Evolutionary conservation across 768 basidiomycete genomes (phyloP).

Genomic region (Termitomyces sp.): DNA sequence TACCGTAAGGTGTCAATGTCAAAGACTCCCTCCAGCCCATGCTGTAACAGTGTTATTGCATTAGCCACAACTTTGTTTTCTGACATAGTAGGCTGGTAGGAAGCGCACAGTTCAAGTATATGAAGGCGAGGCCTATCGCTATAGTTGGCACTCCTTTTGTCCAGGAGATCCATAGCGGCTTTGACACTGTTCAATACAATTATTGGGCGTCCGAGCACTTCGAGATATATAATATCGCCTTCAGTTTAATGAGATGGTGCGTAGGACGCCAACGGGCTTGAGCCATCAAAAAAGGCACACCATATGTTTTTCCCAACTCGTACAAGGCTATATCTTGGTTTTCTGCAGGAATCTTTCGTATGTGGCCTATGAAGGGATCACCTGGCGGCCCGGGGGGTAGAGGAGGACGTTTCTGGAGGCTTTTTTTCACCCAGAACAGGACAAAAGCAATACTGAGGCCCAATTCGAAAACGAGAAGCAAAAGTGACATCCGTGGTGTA

Average conservation of each 20-base stretch:
- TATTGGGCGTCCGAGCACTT: slow-evolving; percentile 20
- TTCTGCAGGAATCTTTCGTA: not conserved
- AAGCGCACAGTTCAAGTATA: slow-evolving; percentile 15
- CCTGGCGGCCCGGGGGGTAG: not conserved
- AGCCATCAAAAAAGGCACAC: not conserved
- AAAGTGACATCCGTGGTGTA: too few species aligned
- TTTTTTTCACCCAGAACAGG: too few species aligned
- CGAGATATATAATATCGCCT: slow-evolving; percentile 19
- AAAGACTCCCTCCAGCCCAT: not conserved
- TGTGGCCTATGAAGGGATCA: not conserved
- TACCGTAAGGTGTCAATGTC: not conserved
- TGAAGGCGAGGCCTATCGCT: slow-evolving; percentile 18
- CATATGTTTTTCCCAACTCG: not conserved
- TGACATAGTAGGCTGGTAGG: too few species aligned
- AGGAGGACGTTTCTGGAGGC: not conserved
- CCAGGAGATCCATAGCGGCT: slow-evolving; percentile 22
- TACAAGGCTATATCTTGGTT: not conserved
- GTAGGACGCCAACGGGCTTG: not conserved
- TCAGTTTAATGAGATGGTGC: not conserved
- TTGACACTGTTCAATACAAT: slow-evolving; percentile 19
- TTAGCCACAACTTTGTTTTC: not conserved
- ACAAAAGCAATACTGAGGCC: too few species aligned
- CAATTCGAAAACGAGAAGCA: too few species aligned
- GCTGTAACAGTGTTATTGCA: not conserved
- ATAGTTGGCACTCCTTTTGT: slow-evolving; percentile 20